These are phyloP conservation scores for Evernia prunastri DNA, from an alignment of 495 filamentous ascomycete genomes.

Conservation along the genomic window DNA sequence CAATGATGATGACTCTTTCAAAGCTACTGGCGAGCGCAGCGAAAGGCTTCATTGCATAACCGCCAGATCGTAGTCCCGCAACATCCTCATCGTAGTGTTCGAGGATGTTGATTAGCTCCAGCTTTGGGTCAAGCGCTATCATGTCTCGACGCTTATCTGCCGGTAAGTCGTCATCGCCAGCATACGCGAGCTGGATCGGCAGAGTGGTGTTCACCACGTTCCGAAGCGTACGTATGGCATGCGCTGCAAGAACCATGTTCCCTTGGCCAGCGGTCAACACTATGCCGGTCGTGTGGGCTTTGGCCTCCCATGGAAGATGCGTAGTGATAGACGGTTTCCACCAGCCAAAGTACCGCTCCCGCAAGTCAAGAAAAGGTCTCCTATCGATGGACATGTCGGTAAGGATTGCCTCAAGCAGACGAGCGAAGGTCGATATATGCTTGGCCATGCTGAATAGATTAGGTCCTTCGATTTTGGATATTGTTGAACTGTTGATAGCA, in stretches of 20 bases:
- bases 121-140: background rate
- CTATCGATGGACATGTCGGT: slow-evolving; percentile 2
- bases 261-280: slow-evolving; percentile 11
- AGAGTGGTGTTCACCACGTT: slow-evolving; percentile 31
- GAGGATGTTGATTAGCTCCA: slow-evolving; percentile 7
- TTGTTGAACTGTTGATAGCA: background rate
- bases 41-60: slow-evolving; percentile 32
- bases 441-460: slow-evolving; percentile 7
- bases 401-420: background rate
- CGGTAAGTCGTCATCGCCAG: slow-evolving; percentile 33
- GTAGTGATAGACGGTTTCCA: background rate
- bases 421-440: slow-evolving; percentile 5
- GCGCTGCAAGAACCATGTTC: slow-evolving; percentile 13
- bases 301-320: slow-evolving; percentile 1
- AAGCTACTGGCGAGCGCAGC: slow-evolving; percentile 29
- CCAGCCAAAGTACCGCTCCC: slow-evolving; percentile 3
- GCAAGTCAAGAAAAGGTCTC: slow-evolving; percentile 2
- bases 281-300: slow-evolving; percentile 6
- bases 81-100: slow-evolving; percentile 4
- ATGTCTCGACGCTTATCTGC: slow-evolving; percentile 22
- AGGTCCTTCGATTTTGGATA: background rate
- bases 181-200: slow-evolving; percentile 38
- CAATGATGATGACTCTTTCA: slow-evolving; percentile 31
- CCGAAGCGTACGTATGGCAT: slow-evolving; percentile 30
- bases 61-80: slow-evolving; percentile 1